phyloP scores from a whole-genome alignment of 179 eudicot genomes.

The Amaranthus tricolor region DNA sequence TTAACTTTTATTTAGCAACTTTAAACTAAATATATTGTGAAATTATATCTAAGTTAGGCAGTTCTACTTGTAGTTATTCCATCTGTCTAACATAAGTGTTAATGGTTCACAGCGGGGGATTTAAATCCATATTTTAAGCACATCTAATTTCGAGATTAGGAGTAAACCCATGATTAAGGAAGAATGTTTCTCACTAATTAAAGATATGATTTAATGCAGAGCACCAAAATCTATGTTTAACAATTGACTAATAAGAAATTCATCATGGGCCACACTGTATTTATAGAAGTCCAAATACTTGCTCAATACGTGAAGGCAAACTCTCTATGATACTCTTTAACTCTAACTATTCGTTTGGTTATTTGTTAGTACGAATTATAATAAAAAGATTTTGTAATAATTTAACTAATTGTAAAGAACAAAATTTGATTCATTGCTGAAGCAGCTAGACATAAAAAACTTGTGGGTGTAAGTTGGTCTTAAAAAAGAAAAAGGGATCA shows the following conservation, averaged over 20 bases:
- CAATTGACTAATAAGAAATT: not conserved
- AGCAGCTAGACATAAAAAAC: too few relatives aligned
- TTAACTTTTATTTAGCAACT: not conserved
- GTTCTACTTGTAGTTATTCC: constrained; percentile 13
- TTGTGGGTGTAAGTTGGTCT: too few relatives aligned
- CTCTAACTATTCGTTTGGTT: too few relatives aligned
- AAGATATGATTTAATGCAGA: not conserved
- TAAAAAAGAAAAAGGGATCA: too few relatives aligned
- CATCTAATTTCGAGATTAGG: not conserved
- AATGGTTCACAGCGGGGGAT: not conserved
- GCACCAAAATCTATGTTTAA: not conserved
- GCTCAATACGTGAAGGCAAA: too few relatives aligned
- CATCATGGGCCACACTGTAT: too few relatives aligned
- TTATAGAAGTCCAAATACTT: too few relatives aligned
- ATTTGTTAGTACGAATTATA: too few relatives aligned
- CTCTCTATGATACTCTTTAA: too few relatives aligned
- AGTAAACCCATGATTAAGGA: constrained; percentile 13
- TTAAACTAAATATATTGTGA: not conserved
- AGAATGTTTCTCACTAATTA: not conserved
- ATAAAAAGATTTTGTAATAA: too few relatives aligned
- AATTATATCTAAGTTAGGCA: constrained; percentile 10
- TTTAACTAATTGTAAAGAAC: too few relatives aligned
- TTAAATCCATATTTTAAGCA: constrained; percentile 4
- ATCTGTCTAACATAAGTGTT: constrained; percentile 1
- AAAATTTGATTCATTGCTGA: too few relatives aligned